These are phyloP conservation scores for Ogataea neopini DNA, from an alignment of 805 yeast species.

Conservation along the genomic window DNA sequence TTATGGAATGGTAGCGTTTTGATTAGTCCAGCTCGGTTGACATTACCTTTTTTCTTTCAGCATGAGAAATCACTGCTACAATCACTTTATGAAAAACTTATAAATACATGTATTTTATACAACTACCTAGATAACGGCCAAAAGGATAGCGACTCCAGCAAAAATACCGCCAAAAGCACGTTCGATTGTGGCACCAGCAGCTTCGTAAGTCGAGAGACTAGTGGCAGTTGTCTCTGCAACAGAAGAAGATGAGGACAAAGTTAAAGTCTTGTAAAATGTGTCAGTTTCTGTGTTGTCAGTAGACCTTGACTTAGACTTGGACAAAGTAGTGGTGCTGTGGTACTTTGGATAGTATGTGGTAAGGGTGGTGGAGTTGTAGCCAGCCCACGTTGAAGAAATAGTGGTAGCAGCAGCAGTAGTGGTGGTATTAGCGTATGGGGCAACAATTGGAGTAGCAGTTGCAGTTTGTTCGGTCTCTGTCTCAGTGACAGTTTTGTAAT, in stretches of 20 bases:
- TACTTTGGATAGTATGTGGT: slow-evolving; percentile 6
- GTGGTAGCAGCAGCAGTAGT: background rate
- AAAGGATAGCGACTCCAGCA: slow-evolving; percentile 11
- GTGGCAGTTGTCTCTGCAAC: slow-evolving; percentile 6
- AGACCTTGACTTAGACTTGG: background rate
- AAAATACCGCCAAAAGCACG: slow-evolving; percentile 11
- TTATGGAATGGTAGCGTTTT: too few relatives aligned
- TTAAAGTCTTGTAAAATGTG: slow-evolving; percentile 2
- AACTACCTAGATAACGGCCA: slow-evolving; percentile 10
- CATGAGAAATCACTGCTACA: too few relatives aligned
- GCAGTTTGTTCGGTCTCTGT: slow-evolving; percentile 2
- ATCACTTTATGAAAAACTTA: too few relatives aligned
- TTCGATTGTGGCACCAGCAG: slow-evolving; percentile 18
- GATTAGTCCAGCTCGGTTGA: too few relatives aligned
- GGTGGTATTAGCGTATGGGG: slow-evolving; percentile 3
- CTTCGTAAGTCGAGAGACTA: slow-evolving; percentile 30
- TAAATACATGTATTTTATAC: background rate
- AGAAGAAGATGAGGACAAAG: slow-evolving; percentile 2
- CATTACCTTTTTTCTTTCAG: too few relatives aligned
- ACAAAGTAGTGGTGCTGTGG: slow-evolving; percentile 3
- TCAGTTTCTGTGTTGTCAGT: slow-evolving; percentile 6
- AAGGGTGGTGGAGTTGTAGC: slow-evolving; percentile 7
- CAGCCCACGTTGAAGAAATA: background rate
- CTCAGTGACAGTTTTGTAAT: slow-evolving; percentile 1
- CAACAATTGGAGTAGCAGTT: background rate